Base-by-base conservation (phyloP, 768 basidiomycete species). In the Boletus tomentosulus region DNA sequence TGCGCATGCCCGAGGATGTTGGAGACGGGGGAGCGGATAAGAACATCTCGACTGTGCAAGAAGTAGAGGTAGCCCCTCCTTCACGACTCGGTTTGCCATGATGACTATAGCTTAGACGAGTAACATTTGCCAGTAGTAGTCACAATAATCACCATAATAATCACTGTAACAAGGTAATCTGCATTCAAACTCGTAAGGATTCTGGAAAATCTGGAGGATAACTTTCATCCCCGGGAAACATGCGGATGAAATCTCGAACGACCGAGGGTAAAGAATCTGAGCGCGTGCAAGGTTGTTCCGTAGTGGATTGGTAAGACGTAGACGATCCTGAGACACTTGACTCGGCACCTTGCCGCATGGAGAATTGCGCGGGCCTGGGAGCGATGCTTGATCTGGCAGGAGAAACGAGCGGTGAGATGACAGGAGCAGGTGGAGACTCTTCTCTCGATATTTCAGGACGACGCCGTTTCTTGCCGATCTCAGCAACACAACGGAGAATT, bases 201-300 rank as follows among this genome's bases (percentile, higher is more conserved):
- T 64, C 64, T 24, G 69, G 69, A 56, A 71, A 71, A 55, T 72
- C 64, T 35, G 65, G 54, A 39, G 69, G 69, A 39, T 72, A 71
- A 28, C 69, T 71, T 41, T 67, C 69, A 31, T 71, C 68, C 22
- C 64, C 71, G 24, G 65, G 48, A 28, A 71, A 71, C 69, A 72
- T 72, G 16, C 55, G 50, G 42, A 71, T 44, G 42, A 71, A 71
- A 3, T 72, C 65, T 42, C 58, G 65, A 53, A 64, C 71, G 16
- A 52, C 67, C 2, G 66, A 61, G 30, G 69, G 70, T 8, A 68
- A 33, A 5, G 68, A 61, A 3, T 58, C 59, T 16, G 57, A 39
- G 31, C 19, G 47, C 11, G 24, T 46, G 11, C 24, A 37, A 9
- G 55, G 48, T 44, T 39, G 46, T 13, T 49, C 50, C 42, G 37